Evolutionary conservation across 768 basidiomycete genomes (phyloP), one percentile per base, ranked within the genome.

Genomic region (Tricholoma sp.): DNA sequence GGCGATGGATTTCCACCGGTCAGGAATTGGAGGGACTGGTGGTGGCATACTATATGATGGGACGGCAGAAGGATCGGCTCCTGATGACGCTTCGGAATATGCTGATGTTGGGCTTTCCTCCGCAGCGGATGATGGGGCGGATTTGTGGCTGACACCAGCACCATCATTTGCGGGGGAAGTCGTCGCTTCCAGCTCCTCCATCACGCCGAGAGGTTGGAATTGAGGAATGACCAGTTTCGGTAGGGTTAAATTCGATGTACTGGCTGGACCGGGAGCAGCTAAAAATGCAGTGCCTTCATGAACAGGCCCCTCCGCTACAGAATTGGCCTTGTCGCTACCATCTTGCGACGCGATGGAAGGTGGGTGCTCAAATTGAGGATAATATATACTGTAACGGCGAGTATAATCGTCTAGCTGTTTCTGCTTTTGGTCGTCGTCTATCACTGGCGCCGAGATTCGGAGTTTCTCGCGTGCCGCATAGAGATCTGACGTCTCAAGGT

Each of bases 41-140:
- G 44, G 29, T 31, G 37, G 39, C 28, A 28, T 24, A 24, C 24
- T 24, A 4, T 24, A 24, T 4, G 24, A 4, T 4, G 24, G 24
- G 24, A 2, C 4, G 24, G 24, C 24, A 24, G 18, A 33, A 31
- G 17, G 48, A 20, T 32, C 49, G 39, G 52, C 11, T 9, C 5
- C 17, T 6, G 5, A 32, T 53, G 60, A 57, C 15, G 37, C 50
- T 36, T 64, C 61, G 20, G 63, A 64, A n/a, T 64, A 62, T 11
- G 57, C 3, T 4, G 63, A 64, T 15, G n/a, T 48, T 13, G 59
- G 36, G 47, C 49, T 51, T 15, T 55, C 53, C n/a, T 59, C 57
- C 4, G 13, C 18, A 13, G 48, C 50, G 13, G 55, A 51, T 8
- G 53, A 20, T 33, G 53, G 33, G 3, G 37, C n/a, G 3, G 36